Percentiles rank a stretch among this genome's conserved stretches.
phyloP scores from a whole-genome alignment of 768 basidiomycete species.

The Lentinus brumalis region DNA sequence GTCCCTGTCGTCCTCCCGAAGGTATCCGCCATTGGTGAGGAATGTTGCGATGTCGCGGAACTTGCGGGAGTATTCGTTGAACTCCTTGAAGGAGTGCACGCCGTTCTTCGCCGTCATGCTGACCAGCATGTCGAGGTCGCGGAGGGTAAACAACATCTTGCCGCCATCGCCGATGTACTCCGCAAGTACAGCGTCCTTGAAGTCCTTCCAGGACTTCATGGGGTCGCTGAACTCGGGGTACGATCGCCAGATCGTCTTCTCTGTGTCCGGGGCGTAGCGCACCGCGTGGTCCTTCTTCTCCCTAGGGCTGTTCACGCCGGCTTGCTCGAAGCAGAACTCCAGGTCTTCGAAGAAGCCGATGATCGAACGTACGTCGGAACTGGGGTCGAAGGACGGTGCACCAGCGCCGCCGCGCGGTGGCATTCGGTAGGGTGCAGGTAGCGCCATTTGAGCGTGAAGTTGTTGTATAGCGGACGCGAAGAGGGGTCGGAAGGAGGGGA shows the following conservation, averaged over 20 bases:
- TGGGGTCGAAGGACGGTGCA: conserved; percentile 10
- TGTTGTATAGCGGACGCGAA: neutral
- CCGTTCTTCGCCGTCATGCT: conserved; percentile 12
- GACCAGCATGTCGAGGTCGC: conserved; percentile 29
- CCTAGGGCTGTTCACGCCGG: neutral
- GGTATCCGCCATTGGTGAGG: conserved; percentile 19
- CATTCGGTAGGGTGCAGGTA: neutral
- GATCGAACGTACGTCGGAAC: neutral
- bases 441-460: neutral
- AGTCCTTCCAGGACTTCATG: conserved; percentile 19
- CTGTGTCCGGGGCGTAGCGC: conserved; percentile 2
- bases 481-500: neutral
- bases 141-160: conserved; percentile 18
- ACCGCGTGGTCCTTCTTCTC: conserved; percentile 5
- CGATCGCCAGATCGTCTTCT: conserved; percentile 3
- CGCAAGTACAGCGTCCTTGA: conserved; percentile 26
- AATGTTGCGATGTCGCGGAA: conserved; percentile 24
- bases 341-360: conserved; percentile 19
- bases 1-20: conserved; percentile 25
- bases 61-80: conserved; percentile 21
- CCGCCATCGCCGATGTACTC: conserved; percentile 27
- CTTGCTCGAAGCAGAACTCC: conserved; percentile 4
- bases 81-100: neutral
- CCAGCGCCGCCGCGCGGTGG: conserved; percentile 6
- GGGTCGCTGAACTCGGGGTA: neutral